Evolutionary conservation across 2,329 filamentous ascomycete genomes (phyloP).

Genomic region (Curvularia spicifera): DNA sequence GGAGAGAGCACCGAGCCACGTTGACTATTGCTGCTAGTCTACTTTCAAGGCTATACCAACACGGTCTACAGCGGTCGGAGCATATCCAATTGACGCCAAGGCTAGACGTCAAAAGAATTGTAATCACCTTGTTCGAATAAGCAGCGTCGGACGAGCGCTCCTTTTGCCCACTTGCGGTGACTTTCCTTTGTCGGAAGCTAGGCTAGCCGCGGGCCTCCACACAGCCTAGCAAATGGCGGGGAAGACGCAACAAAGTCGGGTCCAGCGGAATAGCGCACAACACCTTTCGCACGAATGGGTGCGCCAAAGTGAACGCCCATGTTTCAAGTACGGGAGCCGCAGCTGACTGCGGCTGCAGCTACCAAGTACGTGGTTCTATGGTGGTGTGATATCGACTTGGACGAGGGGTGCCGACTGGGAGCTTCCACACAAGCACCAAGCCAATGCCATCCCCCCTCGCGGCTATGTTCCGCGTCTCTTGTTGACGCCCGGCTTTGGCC

Average conservation of each 20-base stretch:
- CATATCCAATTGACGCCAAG: background rate
- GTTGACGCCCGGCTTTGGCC: background rate
- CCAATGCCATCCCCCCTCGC: background rate
- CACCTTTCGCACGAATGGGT: constrained; percentile 35
- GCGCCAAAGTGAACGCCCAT: constrained; percentile 17
- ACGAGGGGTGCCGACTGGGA: background rate
- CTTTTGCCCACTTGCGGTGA: constrained; percentile 30
- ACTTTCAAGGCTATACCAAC: constrained; percentile 11
- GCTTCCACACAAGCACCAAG: background rate
- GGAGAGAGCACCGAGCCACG: constrained; percentile 37
- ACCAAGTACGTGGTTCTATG: constrained; percentile 9
- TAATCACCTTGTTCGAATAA: constrained; percentile 27
- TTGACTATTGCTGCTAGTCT: constrained; percentile 4
- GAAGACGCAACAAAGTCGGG: constrained; percentile 20
- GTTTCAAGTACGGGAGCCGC: constrained; percentile 14
- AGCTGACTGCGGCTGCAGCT: constrained; percentile 5
- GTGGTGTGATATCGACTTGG: constrained; percentile 21
- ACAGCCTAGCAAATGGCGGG: constrained; percentile 25
- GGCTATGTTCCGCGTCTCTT: background rate
- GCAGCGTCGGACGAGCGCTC: constrained; percentile 36
- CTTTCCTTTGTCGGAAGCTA: constrained; percentile 15
- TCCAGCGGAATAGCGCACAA: constrained; percentile 25
- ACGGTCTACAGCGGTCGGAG: background rate
- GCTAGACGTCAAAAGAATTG: constrained; percentile 3
- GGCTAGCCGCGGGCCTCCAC: constrained; percentile 18